phyloP scores from a whole-genome alignment of 2,329 filamentous ascomycete species.

The Colletotrichum euphorbiae region DNA sequence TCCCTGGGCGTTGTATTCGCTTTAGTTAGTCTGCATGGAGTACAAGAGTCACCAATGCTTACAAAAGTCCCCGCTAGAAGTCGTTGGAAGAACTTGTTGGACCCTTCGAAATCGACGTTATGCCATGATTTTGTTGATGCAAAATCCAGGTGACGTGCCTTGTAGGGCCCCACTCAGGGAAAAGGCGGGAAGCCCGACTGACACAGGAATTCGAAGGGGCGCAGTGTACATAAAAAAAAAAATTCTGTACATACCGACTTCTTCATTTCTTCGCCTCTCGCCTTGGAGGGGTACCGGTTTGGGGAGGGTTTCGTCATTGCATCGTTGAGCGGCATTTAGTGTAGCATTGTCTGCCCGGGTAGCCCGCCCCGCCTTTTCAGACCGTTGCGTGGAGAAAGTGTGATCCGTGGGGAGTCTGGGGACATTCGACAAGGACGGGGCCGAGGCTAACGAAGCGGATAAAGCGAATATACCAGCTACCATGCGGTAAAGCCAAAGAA shows the following conservation, averaged over 20 bases:
- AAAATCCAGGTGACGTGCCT: slow-evolving; percentile 27
- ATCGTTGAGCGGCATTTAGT: not conserved
- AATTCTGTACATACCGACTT: too few relatives aligned
- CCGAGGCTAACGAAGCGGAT: slow-evolving; percentile 18
- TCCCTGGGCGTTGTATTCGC: too few relatives aligned
- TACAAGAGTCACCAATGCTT: not conserved
- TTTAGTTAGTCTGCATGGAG: not conserved
- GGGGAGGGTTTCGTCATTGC: slow-evolving; percentile 17
- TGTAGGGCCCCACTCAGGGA: slow-evolving; percentile 24
- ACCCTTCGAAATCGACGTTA: slow-evolving; percentile 10
- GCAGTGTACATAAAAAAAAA: not conserved
- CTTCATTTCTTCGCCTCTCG: not conserved
- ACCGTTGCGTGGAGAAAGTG: slow-evolving; percentile 5
- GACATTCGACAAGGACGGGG: not conserved
- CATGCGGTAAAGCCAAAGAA: slow-evolving; percentile 6
- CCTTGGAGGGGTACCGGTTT: not conserved
- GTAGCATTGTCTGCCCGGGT: not conserved
- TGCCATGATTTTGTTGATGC: slow-evolving; percentile 37
- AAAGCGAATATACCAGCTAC: too few relatives aligned
- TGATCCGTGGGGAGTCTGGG: slow-evolving; percentile 5
- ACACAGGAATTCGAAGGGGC: slow-evolving; percentile 29
- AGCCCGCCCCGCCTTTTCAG: not conserved
- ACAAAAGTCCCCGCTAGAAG: not conserved
- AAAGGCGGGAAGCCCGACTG: slow-evolving; percentile 34
- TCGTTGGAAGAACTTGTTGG: slow-evolving; percentile 8